Evolutionary conservation across 2,329 filamentous ascomycete species (phyloP).

Genomic region (Fusarium pseudocircinatum): DNA sequence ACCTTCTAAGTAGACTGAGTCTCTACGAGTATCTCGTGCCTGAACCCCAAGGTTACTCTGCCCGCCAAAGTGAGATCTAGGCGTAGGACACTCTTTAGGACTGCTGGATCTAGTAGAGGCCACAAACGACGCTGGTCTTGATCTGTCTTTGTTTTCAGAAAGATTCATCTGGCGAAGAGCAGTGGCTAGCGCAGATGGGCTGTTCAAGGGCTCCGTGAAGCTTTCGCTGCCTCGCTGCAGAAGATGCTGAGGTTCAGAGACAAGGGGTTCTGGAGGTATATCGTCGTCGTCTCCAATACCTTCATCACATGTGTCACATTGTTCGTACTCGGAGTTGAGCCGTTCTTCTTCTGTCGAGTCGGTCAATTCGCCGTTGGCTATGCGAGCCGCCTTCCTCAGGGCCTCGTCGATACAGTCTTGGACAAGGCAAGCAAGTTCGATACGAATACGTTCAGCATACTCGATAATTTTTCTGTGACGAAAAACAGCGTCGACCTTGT

Average conservation of each 20-base stretch:
- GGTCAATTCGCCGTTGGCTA: conserved; percentile 84
- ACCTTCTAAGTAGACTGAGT: conserved; percentile 83
- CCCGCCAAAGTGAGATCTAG: conserved; percentile 78
- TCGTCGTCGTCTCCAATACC: conserved; percentile 44
- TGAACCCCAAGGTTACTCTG: conserved; percentile 64
- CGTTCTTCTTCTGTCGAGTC: conserved; percentile 75
- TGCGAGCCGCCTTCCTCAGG: conserved; percentile 86
- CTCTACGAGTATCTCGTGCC: conserved; percentile 73
- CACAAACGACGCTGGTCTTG: conserved; percentile 63
- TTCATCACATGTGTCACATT: conserved; percentile 48
- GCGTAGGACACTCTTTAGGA: conserved; percentile 89
- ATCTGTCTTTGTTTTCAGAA: conserved; percentile 41
- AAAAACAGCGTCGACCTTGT: conserved; percentile 92
- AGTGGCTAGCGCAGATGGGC: conserved; percentile 63
- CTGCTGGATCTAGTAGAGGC: conserved; percentile 88
- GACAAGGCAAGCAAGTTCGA: conserved; percentile 92
- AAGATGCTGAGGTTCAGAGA: conserved; percentile 19
- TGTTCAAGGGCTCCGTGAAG: conserved; percentile 43
- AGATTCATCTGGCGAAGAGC: conserved; percentile 59
- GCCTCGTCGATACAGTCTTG: conserved; percentile 96
- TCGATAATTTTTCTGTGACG: conserved; percentile 93
- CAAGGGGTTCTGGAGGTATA: conserved; percentile 16
- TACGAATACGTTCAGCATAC: conserved; percentile 92
- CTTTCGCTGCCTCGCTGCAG: conserved; percentile 25
- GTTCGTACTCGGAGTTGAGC: conserved; percentile 45